phyloP scores from a whole-genome alignment of 2,329 filamentous ascomycete genomes.

The Biscogniauxia mediterranea region DNA sequence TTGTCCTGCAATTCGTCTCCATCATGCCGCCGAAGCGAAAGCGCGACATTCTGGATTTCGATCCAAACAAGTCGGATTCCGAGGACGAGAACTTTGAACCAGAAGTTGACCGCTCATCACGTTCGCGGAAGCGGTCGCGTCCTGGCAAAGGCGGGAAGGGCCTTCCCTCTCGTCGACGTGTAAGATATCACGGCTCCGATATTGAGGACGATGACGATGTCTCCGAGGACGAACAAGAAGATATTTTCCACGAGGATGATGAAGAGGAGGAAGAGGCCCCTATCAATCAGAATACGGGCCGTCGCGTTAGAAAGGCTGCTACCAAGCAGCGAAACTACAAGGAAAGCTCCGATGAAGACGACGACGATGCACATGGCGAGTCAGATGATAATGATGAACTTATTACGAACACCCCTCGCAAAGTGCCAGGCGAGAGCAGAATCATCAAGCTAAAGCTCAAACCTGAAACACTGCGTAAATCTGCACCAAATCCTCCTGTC shows the following conservation, averaged over 20 bases:
- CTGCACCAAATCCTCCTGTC: slow-evolving; percentile 15
- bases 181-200: slow-evolving; percentile 57
- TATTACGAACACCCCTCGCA: slow-evolving; percentile 30
- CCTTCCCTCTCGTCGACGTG: slow-evolving; percentile 24
- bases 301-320: slow-evolving; percentile 45
- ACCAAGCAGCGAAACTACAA: slow-evolving; percentile 45
- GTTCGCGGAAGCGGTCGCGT: slow-evolving; percentile 40
- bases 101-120: slow-evolving; percentile 36
- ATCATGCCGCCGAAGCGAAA: slow-evolving; percentile 56
- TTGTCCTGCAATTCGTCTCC: slow-evolving; percentile 3
- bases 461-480: slow-evolving; percentile 23
- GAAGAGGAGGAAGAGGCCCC: slow-evolving; percentile 35
- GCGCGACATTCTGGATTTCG: slow-evolving; percentile 54
- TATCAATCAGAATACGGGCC: slow-evolving; percentile 41
- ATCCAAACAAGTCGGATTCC: slow-evolving; percentile 65
- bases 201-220: slow-evolving; percentile 54
- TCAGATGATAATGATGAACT: slow-evolving; percentile 40
- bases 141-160: slow-evolving; percentile 35
- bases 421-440: slow-evolving; percentile 32
- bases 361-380: slow-evolving; percentile 33
- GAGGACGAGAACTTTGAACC: slow-evolving; percentile 67
- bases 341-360: slow-evolving; percentile 42
- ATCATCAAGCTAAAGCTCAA: slow-evolving; percentile 46
- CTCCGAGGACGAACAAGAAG: slow-evolving; percentile 52
- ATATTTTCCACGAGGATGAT: slow-evolving; percentile 46